Conservation (phyloP, 164 flowering plant species). For the Amborella trichopoda region DNA sequence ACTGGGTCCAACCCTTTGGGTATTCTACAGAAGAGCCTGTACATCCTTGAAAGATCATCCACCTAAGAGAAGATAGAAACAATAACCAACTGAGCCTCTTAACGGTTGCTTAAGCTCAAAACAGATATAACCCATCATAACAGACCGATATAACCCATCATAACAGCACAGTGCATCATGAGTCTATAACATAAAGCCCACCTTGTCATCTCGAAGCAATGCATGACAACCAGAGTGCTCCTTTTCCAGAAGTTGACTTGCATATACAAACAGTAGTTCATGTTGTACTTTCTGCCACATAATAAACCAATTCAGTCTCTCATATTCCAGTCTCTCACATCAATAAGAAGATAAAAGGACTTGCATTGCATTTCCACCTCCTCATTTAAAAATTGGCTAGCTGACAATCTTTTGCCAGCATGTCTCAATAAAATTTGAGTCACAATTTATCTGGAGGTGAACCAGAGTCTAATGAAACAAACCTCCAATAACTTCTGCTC, state of each 20-base stretch:
- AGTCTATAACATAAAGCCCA: slow-evolving; percentile 5
- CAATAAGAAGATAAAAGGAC: too few species aligned
- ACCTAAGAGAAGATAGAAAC: slow-evolving; percentile 17
- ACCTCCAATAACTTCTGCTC: slow-evolving; percentile 78
- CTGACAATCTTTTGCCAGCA: too few species aligned
- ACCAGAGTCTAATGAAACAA: not conserved
- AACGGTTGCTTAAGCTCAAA: not conserved
- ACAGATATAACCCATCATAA: not conserved
- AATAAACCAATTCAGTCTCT: too few species aligned
- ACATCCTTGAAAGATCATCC: slow-evolving; percentile 89
- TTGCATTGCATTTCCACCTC: too few species aligned
- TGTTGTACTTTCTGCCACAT: slow-evolving; percentile 23
- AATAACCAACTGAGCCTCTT: not conserved
- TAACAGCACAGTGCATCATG: not conserved
- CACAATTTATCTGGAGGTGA: too few species aligned
- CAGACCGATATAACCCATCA: not conserved
- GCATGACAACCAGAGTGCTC: slow-evolving; percentile 95
- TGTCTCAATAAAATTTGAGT: too few species aligned
- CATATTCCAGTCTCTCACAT: too few species aligned
- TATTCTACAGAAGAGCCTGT: slow-evolving; percentile 64
- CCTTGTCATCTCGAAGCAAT: slow-evolving; percentile 91
- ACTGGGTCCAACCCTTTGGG: slow-evolving; percentile 77
- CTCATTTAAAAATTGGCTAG: too few species aligned
- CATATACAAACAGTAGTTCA: slow-evolving; percentile 25
- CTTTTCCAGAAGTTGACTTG: slow-evolving; percentile 74